Evolutionary conservation across 2,329 filamentous ascomycete genomes (phyloP).

Genomic region (Colletotrichum magnum): DNA sequence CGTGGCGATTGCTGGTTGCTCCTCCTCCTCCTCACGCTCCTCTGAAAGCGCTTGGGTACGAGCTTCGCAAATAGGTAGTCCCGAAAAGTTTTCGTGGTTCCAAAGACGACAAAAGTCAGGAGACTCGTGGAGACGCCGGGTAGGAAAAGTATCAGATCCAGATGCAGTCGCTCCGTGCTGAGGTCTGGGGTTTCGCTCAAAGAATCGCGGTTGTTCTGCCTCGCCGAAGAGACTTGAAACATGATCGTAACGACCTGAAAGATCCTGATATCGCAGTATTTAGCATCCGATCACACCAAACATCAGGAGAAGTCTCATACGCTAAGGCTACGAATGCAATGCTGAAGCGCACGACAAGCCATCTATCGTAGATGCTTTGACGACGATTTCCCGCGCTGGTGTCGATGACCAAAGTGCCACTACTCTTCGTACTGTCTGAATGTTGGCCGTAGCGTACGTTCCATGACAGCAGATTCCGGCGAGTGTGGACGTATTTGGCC

Average conservation of each 20-base stretch:
- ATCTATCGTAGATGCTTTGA: conserved; percentile 59
- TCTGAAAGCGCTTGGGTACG: conserved; percentile 36
- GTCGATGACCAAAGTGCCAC: conserved; percentile 31
- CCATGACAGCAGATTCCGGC: conserved; percentile 50
- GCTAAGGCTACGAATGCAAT: conserved; percentile 59
- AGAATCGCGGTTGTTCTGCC: conserved; percentile 49
- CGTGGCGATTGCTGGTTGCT: conserved; percentile 12
- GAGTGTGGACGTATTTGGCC: conserved; percentile 56
- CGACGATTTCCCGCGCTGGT: conserved; percentile 27
- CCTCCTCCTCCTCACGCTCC: neutral
- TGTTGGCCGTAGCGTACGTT: conserved; percentile 50
- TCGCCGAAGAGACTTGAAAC: conserved; percentile 52
- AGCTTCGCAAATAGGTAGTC: conserved; percentile 42
- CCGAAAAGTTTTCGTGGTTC: conserved; percentile 45
- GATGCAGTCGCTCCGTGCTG: conserved; percentile 42
- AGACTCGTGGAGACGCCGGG: conserved; percentile 46
- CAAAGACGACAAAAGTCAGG: conserved; percentile 45
- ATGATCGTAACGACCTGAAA: conserved; percentile 57
- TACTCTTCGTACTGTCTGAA: conserved; percentile 37
- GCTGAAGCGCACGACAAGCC: conserved; percentile 60
- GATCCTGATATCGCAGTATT: conserved; percentile 42
- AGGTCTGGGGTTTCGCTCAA: conserved; percentile 50
- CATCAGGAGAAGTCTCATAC: conserved; percentile 43
- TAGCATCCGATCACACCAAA: neutral
- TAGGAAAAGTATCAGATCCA: conserved; percentile 44